Evolutionary conservation across 805 yeast genomes (phyloP), one percentile per base, ranked within the genome.

Genomic region (Candida boleticola): DNA sequence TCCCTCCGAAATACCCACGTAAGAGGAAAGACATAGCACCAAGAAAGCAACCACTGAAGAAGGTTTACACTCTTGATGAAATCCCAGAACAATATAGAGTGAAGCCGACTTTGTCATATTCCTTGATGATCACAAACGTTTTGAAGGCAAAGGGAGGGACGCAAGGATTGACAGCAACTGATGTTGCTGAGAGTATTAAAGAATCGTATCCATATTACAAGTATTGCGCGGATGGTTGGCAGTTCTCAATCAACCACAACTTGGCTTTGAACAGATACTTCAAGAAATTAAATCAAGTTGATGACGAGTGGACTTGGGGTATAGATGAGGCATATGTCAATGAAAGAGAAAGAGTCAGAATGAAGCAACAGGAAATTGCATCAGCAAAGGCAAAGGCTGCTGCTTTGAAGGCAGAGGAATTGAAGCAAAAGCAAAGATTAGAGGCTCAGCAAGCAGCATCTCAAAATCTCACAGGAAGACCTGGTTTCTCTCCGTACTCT

Each of bases 171-270:
- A 65, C 66, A 3, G 44, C 68, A 26, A 52, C 50, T 40, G 97
- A 90, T 48, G 88, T 93, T 36, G 85, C 89, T 62, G 85, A 84
- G 41, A 87, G 89, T 1, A 89, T 93, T 37, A 85, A 86, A 61
- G 95, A 87, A 34, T 62, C 86, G 10, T 92, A 85, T 63, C 98
- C 98, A 2, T 93, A 87, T 66, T 93, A 88, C 65, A 78, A 83
- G 53, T 92, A 88, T 63, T 90, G 97, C 54, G 92, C 95, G 0
- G 96, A 89, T 61, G 98, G 98, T 2, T 93, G 99, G 99, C 99
- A 93, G 66, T 84, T 87, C 56, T 81, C 95, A 0, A 95, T 93
- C 16, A 77, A 95, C 39, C 99, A 93, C 64, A 90, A 89, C 54
- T 71, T 93, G 30, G 84, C 92, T 18, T 72, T 89, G 50, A 89